These are phyloP conservation scores for Pythium chondricola DNA, from an alignment of 352 stramenopile genomes.

Conservation along the genomic window DNA sequence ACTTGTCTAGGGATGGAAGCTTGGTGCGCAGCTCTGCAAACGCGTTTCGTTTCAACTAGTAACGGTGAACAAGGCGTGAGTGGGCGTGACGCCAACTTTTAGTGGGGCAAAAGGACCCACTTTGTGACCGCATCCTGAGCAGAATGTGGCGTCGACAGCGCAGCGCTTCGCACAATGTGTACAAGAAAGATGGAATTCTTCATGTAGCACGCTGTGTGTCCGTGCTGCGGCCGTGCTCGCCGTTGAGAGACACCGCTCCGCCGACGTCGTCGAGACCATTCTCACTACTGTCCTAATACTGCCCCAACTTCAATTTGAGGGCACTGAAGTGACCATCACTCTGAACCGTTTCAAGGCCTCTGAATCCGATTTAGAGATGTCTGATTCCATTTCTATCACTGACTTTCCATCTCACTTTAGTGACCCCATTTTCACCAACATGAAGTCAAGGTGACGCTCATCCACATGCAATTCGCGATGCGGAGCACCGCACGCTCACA, in stretches of 20 bases:
- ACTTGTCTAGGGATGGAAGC: conserved; percentile 8
- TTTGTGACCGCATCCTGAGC: conserved; percentile 11
- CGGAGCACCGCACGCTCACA: no score
- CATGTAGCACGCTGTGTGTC: no score
- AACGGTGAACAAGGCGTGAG: background rate
- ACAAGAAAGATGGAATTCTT: conserved; percentile 6
- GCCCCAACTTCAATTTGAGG: no score
- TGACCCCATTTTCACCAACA: background rate
- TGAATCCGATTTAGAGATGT: conserved; percentile 7
- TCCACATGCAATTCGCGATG: no score
- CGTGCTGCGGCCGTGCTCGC: no score
- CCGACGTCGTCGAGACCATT: no score
- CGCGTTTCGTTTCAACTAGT: background rate
- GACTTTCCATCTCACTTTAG: background rate
- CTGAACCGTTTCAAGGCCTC: conserved; percentile 6
- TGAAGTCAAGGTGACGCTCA: conserved; percentile 27
- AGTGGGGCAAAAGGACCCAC: conserved; percentile 3
- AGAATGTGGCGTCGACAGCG: conserved; percentile 17
- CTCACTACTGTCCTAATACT: no score
- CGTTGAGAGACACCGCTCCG: no score
- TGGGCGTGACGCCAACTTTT: background rate
- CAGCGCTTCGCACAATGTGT: conserved; percentile 3
- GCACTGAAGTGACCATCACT: conserved; percentile 21
- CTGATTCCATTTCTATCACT: background rate
- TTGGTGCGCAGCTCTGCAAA: conserved; percentile 8